Base-by-base conservation (phyloP, 1,284 basidiomycete genomes). In the Irpex sp. region DNA sequence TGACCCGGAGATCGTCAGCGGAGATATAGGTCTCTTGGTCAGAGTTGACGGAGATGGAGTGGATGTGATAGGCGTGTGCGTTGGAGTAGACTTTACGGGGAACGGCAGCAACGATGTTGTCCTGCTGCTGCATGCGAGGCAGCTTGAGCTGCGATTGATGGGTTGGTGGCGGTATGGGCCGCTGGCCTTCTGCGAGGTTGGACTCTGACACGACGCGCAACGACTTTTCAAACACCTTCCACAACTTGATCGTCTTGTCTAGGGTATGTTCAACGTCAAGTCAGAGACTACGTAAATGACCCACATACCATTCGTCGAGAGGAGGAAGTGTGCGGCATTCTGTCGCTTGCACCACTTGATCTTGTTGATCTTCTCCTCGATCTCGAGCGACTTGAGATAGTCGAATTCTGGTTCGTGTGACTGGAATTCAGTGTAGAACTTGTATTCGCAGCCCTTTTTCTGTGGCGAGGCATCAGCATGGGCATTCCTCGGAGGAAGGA, bases 281-380 rank as follows among this genome's bases (percentile, higher is more conserved):
- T 5, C 10, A 47, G 57, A 64, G 28, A n/a, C 37, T 42, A 42
- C 18, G 28, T 2, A 37, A 14, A 60, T 5, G 35, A 61, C 48
- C 45, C 56, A 75, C 81, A 67, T 65, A 94, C 95, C 95, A 73
- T 99, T 99, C 51, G 97, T 99, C 62, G 95, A 97, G 63, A 99
- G 78, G 61, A 99, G 79, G 78, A 99, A 98, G 77, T 99, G 97
- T 54, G 97, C 95, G 36, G 92, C 84, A 72, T 99, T 99, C 78
- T 98, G 96, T 66, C 97, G 87, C 80, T 90, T 95, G 83, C 96
- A 98, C 97, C 97, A 99, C 75, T 96, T 94, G 84, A 99, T 99
- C 85, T 98, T 94, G 83, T 99, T 99, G 83, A 99, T 99, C 89
- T 99, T 99, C 82, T 99, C 97, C 78, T 99, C 97, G 75, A 99